Base-by-base conservation (phyloP, 805 yeast species). In the Lipomyces spencermartinsiae region DNA sequence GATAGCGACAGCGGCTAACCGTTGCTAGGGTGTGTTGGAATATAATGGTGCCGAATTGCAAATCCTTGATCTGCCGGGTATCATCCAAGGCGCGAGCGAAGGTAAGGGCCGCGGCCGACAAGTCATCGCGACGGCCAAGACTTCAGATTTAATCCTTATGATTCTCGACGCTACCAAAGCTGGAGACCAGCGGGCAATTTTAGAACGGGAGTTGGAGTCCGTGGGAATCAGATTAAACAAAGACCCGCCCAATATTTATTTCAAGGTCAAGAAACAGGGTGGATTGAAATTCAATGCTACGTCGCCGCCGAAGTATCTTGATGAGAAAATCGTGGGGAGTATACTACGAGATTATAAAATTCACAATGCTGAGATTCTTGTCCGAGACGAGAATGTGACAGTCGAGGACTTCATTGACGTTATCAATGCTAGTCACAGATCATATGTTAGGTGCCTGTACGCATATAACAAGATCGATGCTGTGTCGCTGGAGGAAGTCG, bases 101-200 rank as follows among this genome's bases (percentile, higher is more conserved):
- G 98, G 98, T 75, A 93, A 93, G 79, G 99, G 99, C 74, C 87
- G 99, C 79, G 98, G 98, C 66, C 85, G 97, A 74, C 98, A 95
- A 78, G 98, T 95, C 55, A 93, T 94, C 72, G 90, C 98, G 1
- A 95, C 97, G 0, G 97, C 98, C 0, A 89, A 70, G 78, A 94
- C 98, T 0, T 93, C 97, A 0, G 98, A 95, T 76, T 81, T 94
- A 76, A 89, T 94, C 69, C 81, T 94, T 76, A 95, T 94, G 97
- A 93, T 94, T 64, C 80, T 94, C 71, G 99, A 94, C 80, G 97
- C 98, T 1, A 94, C 99, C 1, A 95, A 95, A 78, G 91, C 97
- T 35, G 88, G 87, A 35, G 93, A 93, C 74, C 99, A 94, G 79
- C 83, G 98, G 72, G 87, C 85, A 74, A 91, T 93, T 65, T 82